These are phyloP conservation scores for Alternaria tenuissima DNA, from an alignment of 2,329 filamentous ascomycete genomes.

Conservation along the genomic window DNA sequence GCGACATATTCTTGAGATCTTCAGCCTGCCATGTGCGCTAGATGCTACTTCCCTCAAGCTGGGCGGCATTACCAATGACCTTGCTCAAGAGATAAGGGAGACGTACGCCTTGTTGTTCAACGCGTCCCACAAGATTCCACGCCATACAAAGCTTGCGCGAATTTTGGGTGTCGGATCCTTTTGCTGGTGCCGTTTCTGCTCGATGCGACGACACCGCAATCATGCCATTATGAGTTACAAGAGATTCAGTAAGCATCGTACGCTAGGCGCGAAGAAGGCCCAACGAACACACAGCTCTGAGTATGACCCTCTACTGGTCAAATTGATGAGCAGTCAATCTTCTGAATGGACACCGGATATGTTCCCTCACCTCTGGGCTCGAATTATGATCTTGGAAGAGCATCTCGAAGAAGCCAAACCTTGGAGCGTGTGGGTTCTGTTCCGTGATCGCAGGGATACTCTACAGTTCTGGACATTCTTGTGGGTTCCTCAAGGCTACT, in stretches of 20 bases:
- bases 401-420: background rate
- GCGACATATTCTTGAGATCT: conserved; percentile 22
- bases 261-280: background rate
- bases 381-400: background rate
- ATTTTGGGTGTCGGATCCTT: background rate
- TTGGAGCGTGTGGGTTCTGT: background rate
- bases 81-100: conserved; percentile 28
- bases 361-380: background rate
- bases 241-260: background rate
- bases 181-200: conserved; percentile 33
- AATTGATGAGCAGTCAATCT: conserved; percentile 9
- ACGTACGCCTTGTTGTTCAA: conserved; percentile 33
- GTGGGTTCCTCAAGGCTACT: accelerated
- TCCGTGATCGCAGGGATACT: background rate
- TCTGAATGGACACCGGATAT: background rate
- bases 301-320: conserved; percentile 6
- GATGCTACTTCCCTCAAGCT: conserved; percentile 3
- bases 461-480: background rate
- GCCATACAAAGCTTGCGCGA: background rate
- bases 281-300: background rate
- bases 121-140: background rate
- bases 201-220: conserved; percentile 20
- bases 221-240: conserved; percentile 12
- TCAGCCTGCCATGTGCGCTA: conserved; percentile 30
- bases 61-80: conserved; percentile 7